Percentiles rank a stretch among this genome's conserved stretches.
Evolutionary conservation across 2,329 filamentous ascomycete genomes (phyloP).

Genomic region (Fusarium torreyae): DNA sequence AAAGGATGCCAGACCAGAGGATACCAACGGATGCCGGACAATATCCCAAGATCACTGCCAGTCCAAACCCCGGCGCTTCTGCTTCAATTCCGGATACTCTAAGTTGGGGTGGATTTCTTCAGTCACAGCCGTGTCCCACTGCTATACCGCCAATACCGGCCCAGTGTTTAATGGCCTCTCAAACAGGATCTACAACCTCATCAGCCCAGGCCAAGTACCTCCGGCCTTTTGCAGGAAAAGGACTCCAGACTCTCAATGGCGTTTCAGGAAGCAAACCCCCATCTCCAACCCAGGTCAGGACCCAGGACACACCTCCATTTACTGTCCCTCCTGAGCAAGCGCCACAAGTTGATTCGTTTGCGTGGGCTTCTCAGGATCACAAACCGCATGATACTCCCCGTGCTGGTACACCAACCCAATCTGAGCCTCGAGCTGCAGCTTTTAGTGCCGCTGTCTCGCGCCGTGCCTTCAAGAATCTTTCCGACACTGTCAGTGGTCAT

Average conservation of each 20-base stretch:
- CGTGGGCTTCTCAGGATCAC: conserved; percentile 43
- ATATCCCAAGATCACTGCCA: conserved; percentile 33
- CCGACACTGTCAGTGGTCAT: conserved; percentile 71
- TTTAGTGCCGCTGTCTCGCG: conserved; percentile 50
- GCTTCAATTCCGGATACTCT: conserved; percentile 69
- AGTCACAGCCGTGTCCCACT: conserved; percentile 56
- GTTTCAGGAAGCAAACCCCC: conserved; percentile 47
- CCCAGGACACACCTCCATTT: conserved; percentile 35
- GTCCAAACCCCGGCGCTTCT: conserved; percentile 46
- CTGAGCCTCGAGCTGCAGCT: conserved; percentile 46
- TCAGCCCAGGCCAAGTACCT: conserved; percentile 67
- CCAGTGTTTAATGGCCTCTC: conserved; percentile 67
- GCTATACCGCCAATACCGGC: conserved; percentile 64
- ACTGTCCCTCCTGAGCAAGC: conserved; percentile 34
- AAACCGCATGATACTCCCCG: conserved; percentile 37
- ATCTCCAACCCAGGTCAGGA: conserved; percentile 53
- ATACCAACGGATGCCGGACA: conserved; percentile 45
- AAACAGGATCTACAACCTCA: conserved; percentile 67
- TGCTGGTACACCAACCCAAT: conserved; percentile 48
- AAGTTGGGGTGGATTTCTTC: conserved; percentile 63
- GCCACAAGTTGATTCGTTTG: conserved; percentile 47
- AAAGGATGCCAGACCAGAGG: conserved; percentile 48
- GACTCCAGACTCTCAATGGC: conserved; percentile 67
- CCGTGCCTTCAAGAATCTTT: conserved; percentile 62
- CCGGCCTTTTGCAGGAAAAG: conserved; percentile 69